These are phyloP conservation scores for Epichloe coenophiala DNA, from an alignment of 2,329 filamentous ascomycete genomes.

Conservation along the genomic window DNA sequence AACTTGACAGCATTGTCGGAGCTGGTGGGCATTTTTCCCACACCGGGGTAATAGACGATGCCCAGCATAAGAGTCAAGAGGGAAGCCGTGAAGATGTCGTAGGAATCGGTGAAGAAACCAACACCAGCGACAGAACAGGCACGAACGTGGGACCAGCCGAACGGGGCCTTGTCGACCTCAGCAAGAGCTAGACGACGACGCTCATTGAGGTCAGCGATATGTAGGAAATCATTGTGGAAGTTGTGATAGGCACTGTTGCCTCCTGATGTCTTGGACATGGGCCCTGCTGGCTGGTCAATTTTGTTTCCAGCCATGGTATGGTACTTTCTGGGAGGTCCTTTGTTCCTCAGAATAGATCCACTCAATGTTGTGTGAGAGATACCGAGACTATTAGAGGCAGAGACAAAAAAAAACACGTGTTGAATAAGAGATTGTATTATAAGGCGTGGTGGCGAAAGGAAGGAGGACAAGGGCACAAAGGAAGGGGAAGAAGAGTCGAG, in stretches of 20 bases:
- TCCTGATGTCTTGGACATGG: slow-evolving; percentile 37
- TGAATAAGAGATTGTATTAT: background rate
- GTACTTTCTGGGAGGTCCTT: background rate
- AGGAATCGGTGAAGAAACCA: slow-evolving; percentile 81
- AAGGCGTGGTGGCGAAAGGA: background rate
- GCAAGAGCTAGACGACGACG: slow-evolving; percentile 65
- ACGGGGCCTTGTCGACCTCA: slow-evolving; percentile 69
- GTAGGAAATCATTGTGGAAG: slow-evolving; percentile 59
- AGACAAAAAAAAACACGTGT: too few relatives aligned
- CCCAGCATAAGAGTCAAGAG: slow-evolving; percentile 64
- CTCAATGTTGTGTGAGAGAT: too few relatives aligned
- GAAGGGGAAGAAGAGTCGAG: background rate
- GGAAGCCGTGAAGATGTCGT: slow-evolving; percentile 69
- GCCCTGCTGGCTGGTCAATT: slow-evolving; percentile 4
- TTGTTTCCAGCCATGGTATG: slow-evolving; percentile 4
- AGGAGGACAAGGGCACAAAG: background rate
- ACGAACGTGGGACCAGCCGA: slow-evolving; percentile 74
- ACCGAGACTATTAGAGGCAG: too few relatives aligned
- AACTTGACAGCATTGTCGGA: slow-evolving; percentile 78
- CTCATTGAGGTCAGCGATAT: slow-evolving; percentile 60
- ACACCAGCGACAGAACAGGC: slow-evolving; percentile 68
- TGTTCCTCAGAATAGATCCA: too few relatives aligned
- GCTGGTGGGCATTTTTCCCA: slow-evolving; percentile 46
- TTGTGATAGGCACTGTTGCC: slow-evolving; percentile 63
- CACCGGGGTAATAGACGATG: slow-evolving; percentile 55